phyloP scores from a whole-genome alignment of 352 stramenopile genomes.

The Phytopythium ostracodes region DNA sequence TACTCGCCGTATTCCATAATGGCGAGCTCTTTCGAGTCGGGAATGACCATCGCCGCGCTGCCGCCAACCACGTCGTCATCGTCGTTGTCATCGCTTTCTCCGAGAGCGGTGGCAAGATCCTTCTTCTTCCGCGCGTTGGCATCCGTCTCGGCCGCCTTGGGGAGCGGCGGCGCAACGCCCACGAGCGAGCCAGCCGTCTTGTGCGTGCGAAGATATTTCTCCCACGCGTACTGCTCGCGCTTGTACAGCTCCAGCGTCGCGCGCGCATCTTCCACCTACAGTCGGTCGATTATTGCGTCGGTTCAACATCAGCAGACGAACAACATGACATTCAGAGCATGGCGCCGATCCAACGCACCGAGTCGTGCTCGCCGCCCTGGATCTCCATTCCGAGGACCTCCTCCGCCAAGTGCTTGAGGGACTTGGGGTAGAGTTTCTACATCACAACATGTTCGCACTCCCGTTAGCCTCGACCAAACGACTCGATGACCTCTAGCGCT shows the following conservation, averaged over 20 bases:
- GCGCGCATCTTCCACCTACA: constrained; percentile 72
- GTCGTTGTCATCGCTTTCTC: constrained; percentile 34
- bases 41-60: constrained; percentile 26
- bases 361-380: constrained; percentile 85
- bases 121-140: constrained; percentile 12
- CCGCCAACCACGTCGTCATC: constrained; percentile 17
- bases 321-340: neutral
- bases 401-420: constrained; percentile 68
- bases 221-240: constrained; percentile 76
- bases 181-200: constrained; percentile 51
- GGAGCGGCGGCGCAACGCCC: constrained; percentile 44
- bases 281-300: neutral
- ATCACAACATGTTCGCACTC: constrained; percentile 2
- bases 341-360: constrained; percentile 29
- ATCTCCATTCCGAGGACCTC: constrained; percentile 68
- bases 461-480: neutral
- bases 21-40: constrained; percentile 60
- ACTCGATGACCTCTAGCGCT: neutral
- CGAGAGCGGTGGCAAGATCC: constrained; percentile 18
- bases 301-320: neutral
- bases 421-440: constrained; percentile 85
- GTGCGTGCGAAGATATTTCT: constrained; percentile 74
- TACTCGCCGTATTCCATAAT: constrained; percentile 80
- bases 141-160: constrained; percentile 20
- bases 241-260: constrained; percentile 80